These are phyloP conservation scores for Alternaria consortialis DNA, from an alignment of 2,329 filamentous ascomycete genomes.

Conservation along the genomic window DNA sequence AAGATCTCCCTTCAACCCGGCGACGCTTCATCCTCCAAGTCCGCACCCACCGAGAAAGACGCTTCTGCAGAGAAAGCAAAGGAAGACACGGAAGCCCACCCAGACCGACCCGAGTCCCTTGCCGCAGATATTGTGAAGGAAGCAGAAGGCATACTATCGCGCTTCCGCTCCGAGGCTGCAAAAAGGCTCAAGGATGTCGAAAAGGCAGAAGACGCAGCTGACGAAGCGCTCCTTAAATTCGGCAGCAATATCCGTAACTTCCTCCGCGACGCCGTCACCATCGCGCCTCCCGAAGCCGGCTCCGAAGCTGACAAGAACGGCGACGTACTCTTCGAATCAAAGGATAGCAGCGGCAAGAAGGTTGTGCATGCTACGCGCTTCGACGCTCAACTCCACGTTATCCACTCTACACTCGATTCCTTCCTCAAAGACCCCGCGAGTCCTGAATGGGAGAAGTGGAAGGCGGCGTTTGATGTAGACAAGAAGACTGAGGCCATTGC, in stretches of 20 bases:
- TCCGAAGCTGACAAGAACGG: conserved; percentile 56
- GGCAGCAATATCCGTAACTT: conserved; percentile 90
- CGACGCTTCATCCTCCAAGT: conserved; percentile 32
- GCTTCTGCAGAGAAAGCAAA: conserved; percentile 15
- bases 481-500: conserved; percentile 85
- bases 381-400: conserved; percentile 94
- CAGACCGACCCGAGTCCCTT: conserved; percentile 56
- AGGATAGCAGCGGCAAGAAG: conserved; percentile 86
- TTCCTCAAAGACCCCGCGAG: conserved; percentile 84
- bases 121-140: conserved; percentile 63
- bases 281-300: conserved; percentile 72
- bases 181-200: conserved; percentile 90
- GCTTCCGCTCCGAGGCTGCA: conserved; percentile 78
- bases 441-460: conserved; percentile 78
- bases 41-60: conserved; percentile 27
- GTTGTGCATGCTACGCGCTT: conserved; percentile 95
- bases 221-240: conserved; percentile 92
- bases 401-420: conserved; percentile 82
- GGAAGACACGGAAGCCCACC: conserved; percentile 41
- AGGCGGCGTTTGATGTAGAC: conserved; percentile 78
- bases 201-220: conserved; percentile 91
- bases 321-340: conserved; percentile 88
- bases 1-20: conserved; percentile 68
- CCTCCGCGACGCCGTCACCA: conserved; percentile 86
- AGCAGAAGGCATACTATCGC: conserved; percentile 74